phyloP scores from a whole-genome alignment of 202 grass and related monocot species.

The Hordeum pubiflorum region DNA sequence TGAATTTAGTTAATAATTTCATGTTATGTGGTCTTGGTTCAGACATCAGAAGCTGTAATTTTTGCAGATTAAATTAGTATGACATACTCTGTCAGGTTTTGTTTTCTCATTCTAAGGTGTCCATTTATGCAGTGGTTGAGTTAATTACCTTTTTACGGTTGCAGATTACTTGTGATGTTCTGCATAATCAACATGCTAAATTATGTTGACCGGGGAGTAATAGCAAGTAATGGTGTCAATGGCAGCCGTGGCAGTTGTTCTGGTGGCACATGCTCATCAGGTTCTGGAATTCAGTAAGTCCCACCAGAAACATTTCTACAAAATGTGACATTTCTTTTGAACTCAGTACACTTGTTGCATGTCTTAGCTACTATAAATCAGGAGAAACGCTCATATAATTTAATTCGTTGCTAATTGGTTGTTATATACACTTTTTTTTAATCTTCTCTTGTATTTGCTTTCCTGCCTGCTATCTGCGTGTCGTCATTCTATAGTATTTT shows the following conservation, averaged over 20 bases:
- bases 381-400: background rate
- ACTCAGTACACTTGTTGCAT: background rate
- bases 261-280: conserved; percentile 66
- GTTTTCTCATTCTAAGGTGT: background rate
- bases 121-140: background rate
- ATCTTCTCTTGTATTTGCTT: background rate
- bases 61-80: conserved; percentile 5
- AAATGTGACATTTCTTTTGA: background rate
- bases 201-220: conserved; percentile 91
- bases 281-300: conserved; percentile 97
- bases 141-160: conserved; percentile 22
- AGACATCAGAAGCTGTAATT: conserved; percentile 23
- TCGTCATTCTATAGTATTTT: background rate
- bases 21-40: background rate
- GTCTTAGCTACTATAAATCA: background rate
- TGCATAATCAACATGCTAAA: conserved; percentile 97
- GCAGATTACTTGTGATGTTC: conserved; percentile 93
- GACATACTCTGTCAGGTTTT: background rate
- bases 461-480: background rate
- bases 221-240: conserved; percentile 99
- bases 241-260: conserved; percentile 66
- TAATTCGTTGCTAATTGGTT: conserved; percentile 1
- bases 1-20: background rate
- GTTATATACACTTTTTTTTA: background rate
- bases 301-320: background rate